Evolutionary conservation across 108 stramenopile genomes (phyloP).

Genomic region (Nitzschia sp.): DNA sequence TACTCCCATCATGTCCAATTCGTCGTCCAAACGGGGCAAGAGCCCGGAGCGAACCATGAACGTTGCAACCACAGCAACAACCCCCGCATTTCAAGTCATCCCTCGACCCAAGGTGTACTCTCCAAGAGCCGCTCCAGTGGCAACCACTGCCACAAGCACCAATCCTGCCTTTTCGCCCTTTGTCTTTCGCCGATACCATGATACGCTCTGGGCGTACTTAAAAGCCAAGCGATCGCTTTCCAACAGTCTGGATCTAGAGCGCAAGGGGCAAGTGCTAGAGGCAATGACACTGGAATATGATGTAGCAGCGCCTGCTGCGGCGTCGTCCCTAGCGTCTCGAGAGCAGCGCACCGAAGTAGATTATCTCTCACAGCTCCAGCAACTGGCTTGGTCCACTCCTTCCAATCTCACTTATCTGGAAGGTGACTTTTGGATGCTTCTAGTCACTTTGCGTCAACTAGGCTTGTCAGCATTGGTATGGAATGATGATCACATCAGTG

Average conservation of each 20-base stretch:
- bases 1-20: slow-evolving; percentile 54
- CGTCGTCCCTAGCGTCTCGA: slow-evolving; percentile 29
- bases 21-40: slow-evolving; percentile 5
- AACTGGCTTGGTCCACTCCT: not conserved
- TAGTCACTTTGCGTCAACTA: slow-evolving; percentile 47
- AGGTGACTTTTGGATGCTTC: slow-evolving; percentile 69
- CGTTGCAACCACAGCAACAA: not conserved
- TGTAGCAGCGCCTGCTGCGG: slow-evolving; percentile 4
- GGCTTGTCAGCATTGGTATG: slow-evolving; percentile 58
- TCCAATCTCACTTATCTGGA: slow-evolving; percentile 28
- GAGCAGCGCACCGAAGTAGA: slow-evolving; percentile 52
- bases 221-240: slow-evolving; percentile 35
- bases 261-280: slow-evolving; percentile 20
- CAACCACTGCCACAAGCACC: not conserved
- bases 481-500: slow-evolving; percentile 42
- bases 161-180: slow-evolving; percentile 4
- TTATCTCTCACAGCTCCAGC: slow-evolving; percentile 30
- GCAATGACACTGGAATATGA: slow-evolving; percentile 19
- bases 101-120: slow-evolving; percentile 14
- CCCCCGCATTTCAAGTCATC: slow-evolving; percentile 1
- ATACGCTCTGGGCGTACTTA: slow-evolving; percentile 50
- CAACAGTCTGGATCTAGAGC: slow-evolving; percentile 41
- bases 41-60: not conserved
- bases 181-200: slow-evolving; percentile 60
- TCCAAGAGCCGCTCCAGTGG: not conserved